Evolutionary conservation across 495 filamentous ascomycete species (phyloP), one percentile per base, ranked within the genome.

Genomic region (Collariella sp.): DNA sequence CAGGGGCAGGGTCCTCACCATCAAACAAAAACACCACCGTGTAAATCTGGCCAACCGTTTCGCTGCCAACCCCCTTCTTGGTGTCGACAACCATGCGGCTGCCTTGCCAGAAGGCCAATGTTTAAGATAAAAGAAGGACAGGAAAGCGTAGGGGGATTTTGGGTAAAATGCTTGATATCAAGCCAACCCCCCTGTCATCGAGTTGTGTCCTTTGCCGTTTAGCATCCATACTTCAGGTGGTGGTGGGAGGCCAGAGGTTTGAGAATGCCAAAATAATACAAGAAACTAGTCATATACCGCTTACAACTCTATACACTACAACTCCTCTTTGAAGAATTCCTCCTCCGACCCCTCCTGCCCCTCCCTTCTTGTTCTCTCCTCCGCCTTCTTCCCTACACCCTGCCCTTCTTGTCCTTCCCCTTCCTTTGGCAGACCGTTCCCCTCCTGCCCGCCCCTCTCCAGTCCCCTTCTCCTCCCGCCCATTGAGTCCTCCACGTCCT

Each of bases 71-170:
- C 5, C 65, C 63, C 16, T 83, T 71, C 42, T 86, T 76, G 4
- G 81, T 80, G 10, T 76, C 62, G 0, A 88, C 84, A 11, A 94
- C 61, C 67, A 83, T 93, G 46, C 79, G 74, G 51, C 84, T 89
- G n/a, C 91, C 91, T 72, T 89, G 84, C 91, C 91, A 96, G 71
- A 95, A 96, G 26, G 89, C 83, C 22, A 96, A n/a, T n/a, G n/a
- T n/a, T n/a, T n/a, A n/a, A n/a, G n/a, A n/a, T n/a, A n/a, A n/a
- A n/a, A n/a, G n/a, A n/a, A n/a, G n/a, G n/a, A n/a, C n/a, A n/a
- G n/a, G n/a, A n/a, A n/a, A n/a, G n/a, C n/a, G n/a, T n/a, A n/a
- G n/a, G n/a, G n/a, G n/a, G n/a, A n/a, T n/a, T n/a, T n/a, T n/a
- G n/a, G n/a, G n/a, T n/a, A n/a, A n/a, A n/a, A n/a, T n/a, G n/a